phyloP scores from a whole-genome alignment of 2,329 filamentous ascomycete species.

The Tolypocladium tropicale region DNA sequence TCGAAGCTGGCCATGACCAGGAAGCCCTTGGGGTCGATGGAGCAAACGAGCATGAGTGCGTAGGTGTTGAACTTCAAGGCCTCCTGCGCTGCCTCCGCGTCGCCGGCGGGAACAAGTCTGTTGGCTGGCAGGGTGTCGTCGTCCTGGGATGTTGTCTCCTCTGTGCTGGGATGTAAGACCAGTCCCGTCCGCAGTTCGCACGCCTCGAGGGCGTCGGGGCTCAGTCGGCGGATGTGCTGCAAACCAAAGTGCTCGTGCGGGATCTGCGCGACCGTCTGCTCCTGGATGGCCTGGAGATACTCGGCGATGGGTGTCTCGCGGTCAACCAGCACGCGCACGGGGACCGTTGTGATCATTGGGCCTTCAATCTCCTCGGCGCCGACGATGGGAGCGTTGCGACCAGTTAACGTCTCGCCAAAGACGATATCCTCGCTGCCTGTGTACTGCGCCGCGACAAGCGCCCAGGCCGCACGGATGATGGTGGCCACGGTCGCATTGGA shows the following conservation, averaged over 20 bases:
- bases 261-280: constrained; percentile 45
- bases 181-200: constrained; percentile 46
- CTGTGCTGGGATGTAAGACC: constrained; percentile 38
- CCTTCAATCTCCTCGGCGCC: constrained; percentile 46
- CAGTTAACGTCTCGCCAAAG: constrained; percentile 50
- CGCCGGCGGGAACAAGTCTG: constrained; percentile 43
- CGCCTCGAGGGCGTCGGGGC: constrained; percentile 41
- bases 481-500: constrained; percentile 42
- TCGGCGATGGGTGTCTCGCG: constrained; percentile 26
- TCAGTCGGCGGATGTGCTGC: constrained; percentile 47
- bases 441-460: constrained; percentile 42
- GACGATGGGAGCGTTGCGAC: constrained; percentile 38
- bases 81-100: constrained; percentile 47
- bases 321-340: constrained; percentile 28
- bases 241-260: constrained; percentile 55
- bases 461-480: constrained; percentile 49
- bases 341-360: constrained; percentile 51
- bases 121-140: constrained; percentile 31
- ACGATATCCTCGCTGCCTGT: constrained; percentile 41
- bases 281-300: constrained; percentile 46
- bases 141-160: constrained; percentile 11
- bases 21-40: constrained; percentile 44
- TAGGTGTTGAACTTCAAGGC: constrained; percentile 50
- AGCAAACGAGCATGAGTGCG: constrained; percentile 56
- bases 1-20: constrained; percentile 55